Percentiles rank a stretch among this genome's conserved stretches.
phyloP scores from a whole-genome alignment of 1,139 yeast species.

The Blastobotrys illinoisensis region DNA sequence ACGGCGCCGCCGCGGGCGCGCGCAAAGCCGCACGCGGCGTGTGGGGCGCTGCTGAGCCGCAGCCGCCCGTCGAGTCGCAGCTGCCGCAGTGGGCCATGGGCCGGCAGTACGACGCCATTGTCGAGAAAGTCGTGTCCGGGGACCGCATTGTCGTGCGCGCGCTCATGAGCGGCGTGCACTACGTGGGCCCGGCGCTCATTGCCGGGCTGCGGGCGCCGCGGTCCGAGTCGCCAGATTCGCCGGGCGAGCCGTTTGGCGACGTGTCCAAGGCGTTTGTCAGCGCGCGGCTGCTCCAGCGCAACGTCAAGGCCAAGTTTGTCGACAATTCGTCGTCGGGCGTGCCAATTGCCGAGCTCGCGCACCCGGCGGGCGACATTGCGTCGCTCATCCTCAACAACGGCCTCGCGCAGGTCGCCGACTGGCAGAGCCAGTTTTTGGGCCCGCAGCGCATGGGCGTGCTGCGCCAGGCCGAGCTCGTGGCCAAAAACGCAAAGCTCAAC shows the following conservation, averaged over 20 bases:
- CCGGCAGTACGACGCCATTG: slow-evolving; percentile 49
- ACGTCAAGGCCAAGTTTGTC: slow-evolving; percentile 51
- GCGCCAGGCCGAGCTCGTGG: slow-evolving; percentile 62
- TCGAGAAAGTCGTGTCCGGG: slow-evolving; percentile 74
- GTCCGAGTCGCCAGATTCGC: slow-evolving; percentile 43
- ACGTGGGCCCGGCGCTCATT: slow-evolving; percentile 52
- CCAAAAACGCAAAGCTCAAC: slow-evolving; percentile 59
- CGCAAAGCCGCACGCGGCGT: slow-evolving; percentile 46
- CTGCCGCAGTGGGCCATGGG: slow-evolving; percentile 33
- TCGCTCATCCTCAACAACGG: slow-evolving; percentile 65
- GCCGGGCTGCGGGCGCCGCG: slow-evolving; percentile 76
- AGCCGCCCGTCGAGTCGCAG: slow-evolving; percentile 32
- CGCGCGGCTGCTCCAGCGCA: slow-evolving; percentile 58
- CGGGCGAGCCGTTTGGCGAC: slow-evolving; percentile 51
- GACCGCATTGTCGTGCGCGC: slow-evolving; percentile 61
- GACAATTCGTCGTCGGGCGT: slow-evolving; percentile 54
- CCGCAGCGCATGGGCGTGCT: slow-evolving; percentile 54
- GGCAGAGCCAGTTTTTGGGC: slow-evolving; percentile 77
- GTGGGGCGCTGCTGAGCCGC: slow-evolving; percentile 39
- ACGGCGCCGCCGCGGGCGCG: slow-evolving; percentile 48
- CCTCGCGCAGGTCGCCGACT: slow-evolving; percentile 68
- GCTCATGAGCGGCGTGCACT: slow-evolving; percentile 42
- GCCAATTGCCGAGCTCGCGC: slow-evolving; percentile 51
- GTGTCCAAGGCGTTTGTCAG: slow-evolving; percentile 65
- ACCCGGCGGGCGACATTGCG: slow-evolving; percentile 74